Evolutionary conservation across 108 stramenopile species (phyloP).

Genomic region (Chaetoceros muelleri): DNA sequence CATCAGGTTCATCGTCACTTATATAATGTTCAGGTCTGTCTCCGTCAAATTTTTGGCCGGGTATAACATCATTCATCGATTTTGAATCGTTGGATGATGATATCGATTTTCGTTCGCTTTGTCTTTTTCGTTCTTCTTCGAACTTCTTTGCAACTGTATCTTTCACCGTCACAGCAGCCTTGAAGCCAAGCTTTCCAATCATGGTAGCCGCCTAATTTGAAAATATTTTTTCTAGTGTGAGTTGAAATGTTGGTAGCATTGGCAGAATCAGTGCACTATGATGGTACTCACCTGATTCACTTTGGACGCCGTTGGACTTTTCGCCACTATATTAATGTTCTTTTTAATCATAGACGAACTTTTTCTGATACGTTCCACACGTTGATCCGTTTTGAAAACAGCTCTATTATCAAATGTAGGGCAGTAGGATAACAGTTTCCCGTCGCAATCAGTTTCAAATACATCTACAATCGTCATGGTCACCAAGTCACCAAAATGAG

Average conservation of each 20-base stretch:
- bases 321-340: slow-evolving; percentile 37
- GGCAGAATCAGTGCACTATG: background rate
- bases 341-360: slow-evolving; percentile 39
- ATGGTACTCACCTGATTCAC: slow-evolving; percentile 30
- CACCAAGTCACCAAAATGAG: slow-evolving; percentile 75
- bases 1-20: background rate
- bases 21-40: background rate
- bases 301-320: slow-evolving; percentile 47
- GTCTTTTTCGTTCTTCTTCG: slow-evolving; percentile 16
- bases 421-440: slow-evolving; percentile 72
- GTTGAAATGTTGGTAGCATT: slow-evolving; percentile 1
- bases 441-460: slow-evolving; percentile 80
- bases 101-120: background rate
- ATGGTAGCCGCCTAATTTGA: slow-evolving; percentile 13
- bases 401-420: slow-evolving; percentile 84
- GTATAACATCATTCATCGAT: background rate
- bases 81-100: background rate
- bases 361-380: slow-evolving; percentile 59
- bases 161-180: slow-evolving; percentile 17
- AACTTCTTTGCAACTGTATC: slow-evolving; percentile 20
- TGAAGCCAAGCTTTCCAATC: slow-evolving; percentile 19
- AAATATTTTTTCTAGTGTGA: background rate
- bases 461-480: slow-evolving; percentile 85
- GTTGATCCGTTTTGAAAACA: slow-evolving; percentile 62
- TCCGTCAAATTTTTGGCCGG: background rate